Evolutionary conservation across 1,284 basidiomycete species (phyloP), one percentile per base, ranked within the genome.

Genomic region (Malassezia globosa): DNA sequence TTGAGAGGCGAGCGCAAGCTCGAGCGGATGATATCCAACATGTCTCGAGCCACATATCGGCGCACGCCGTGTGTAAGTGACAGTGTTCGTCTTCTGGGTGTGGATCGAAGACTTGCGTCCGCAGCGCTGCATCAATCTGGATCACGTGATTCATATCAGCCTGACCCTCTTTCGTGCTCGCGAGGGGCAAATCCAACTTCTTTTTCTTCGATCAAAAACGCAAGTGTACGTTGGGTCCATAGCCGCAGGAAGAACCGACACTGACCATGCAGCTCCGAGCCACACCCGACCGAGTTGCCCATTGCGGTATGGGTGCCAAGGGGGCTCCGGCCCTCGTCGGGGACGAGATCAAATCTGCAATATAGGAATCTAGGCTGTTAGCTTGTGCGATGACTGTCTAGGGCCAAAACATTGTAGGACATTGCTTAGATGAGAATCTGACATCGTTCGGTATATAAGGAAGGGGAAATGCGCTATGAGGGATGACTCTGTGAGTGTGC

Each of bases 151-250:
- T 38, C 24, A 33, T 5, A n/a, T 16, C 14, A n/a, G n/a, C n/a
- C n/a, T n/a, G n/a, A n/a, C n/a, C n/a, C n/a, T n/a, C n/a, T n/a
- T n/a, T n/a, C n/a, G n/a, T n/a, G n/a, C n/a, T n/a, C n/a, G n/a
- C n/a, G n/a, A n/a, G n/a, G n/a, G n/a, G n/a, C n/a, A n/a, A n/a
- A n/a, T n/a, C n/a, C n/a, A n/a, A n/a, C n/a, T n/a, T n/a, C 41
- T 58, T 51, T 46, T 42, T 42, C 52, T 46, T 61, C 54, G 59
- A 64, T 64, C 62, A 64, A 64, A 64, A 64, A 54, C 37, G 50
- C 59, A 58, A 64, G 62, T 58, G 62, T 64, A 61, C 36, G 62
- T 64, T 23, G 27, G n/a, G 26, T 23, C 39, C 11, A 18, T 22
- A 31, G 6, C 22, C 18, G n/a, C n/a, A n/a, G n/a, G n/a, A n/a